Evolutionary conservation across 1,139 yeast genomes (phyloP), one percentile per base, ranked within the genome.

Genomic region (Kodamaea sp.): DNA sequence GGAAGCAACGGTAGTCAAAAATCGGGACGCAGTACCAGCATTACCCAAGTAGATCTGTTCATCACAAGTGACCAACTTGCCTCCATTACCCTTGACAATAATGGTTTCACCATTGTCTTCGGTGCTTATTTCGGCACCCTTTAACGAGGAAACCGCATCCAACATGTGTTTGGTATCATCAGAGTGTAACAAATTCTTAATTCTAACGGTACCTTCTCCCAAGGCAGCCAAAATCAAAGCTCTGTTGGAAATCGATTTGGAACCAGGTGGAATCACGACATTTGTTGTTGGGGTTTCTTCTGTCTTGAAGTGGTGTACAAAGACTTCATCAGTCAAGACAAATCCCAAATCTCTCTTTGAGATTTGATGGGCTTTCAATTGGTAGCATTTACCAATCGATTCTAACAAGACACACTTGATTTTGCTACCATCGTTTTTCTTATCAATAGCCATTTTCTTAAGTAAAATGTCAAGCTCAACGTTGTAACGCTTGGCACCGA

Each of bases 11-110:
- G 96, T 79, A 3, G 97, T 87, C 54, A 92, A 74, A 61, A 92
- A 94, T 54, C 99, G 78, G 7, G 97, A 87, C 5, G 98, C 97
- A 34, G 99, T 92, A 50, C 99, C 99, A 1, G 99, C 98, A 58
- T 92, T 92, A 42, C 98, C 98, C 45, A 92, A 75, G 62, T 88
- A 92, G 40, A 94, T 70, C 48, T 81, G 85, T 22, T 73, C 70
- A 38, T 68, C 64, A 30, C 85, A 78, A 3, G 86, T 78, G 34
- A 72, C 53, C 45, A 87, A 65, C 27, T 74, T 63, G 36, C 97
- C 97, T 40, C 96, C 96, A 48, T 84, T 84, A 37, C 98, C 98
- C 39, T 76, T 75, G 28, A 92, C 78, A 26, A 90, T 89, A 39
- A 92, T 75, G 15, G 95, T 84, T 54, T 84, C 90, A 47, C 96